Conservation (phyloP, 176 grass and related monocot species). For the Oryza brachyantha region DNA sequence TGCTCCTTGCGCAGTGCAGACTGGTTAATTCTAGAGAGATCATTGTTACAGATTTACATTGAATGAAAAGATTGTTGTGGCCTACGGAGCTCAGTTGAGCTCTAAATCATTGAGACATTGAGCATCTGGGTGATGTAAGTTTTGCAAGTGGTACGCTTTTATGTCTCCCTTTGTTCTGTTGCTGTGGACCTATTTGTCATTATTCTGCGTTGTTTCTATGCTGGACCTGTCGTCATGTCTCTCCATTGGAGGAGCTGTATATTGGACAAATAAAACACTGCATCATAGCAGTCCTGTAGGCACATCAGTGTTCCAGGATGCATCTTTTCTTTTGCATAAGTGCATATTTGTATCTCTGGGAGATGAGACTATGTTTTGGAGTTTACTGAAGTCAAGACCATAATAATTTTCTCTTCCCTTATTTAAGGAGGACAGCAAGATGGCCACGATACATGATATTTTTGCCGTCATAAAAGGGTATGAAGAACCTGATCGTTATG, state of each 20-base stretch:
- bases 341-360: background rate
- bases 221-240: background rate
- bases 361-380: background rate
- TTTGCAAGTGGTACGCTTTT: slow-evolving; percentile 11
- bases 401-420: slow-evolving; percentile 33
- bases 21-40: background rate
- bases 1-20: background rate
- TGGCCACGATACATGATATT: slow-evolving; percentile 57
- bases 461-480: slow-evolving; percentile 66
- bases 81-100: background rate
- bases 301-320: background rate
- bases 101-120: background rate
- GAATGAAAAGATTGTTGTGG: background rate
- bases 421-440: slow-evolving; percentile 79
- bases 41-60: background rate
- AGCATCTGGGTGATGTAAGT: background rate
- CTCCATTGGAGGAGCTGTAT: background rate
- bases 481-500: slow-evolving; percentile 82
- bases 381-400: background rate
- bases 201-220: slow-evolving; percentile 6
- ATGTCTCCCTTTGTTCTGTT: background rate
- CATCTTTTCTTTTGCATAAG: slow-evolving; percentile 6
- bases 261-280: background rate
- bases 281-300: background rate
- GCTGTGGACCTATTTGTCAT: background rate